Evolutionary conservation across 345 rosid genomes (phyloP).

Genomic region (Gossypium longicalyx): DNA sequence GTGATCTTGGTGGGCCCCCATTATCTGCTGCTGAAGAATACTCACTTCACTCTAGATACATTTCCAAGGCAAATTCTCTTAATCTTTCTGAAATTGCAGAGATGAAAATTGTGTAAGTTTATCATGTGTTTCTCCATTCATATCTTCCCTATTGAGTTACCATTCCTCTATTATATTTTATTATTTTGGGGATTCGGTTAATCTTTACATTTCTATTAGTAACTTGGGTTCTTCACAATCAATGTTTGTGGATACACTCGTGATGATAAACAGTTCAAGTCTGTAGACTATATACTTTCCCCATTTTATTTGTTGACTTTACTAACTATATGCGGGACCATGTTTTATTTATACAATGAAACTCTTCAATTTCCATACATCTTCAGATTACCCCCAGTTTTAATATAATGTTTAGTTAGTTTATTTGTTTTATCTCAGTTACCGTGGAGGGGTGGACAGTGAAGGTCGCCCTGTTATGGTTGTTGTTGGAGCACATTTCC

Average conservation of each 20-base stretch:
- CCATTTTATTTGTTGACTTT: neutral
- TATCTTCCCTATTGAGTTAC: neutral
- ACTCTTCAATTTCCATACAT: neutral
- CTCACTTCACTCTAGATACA: conserved; percentile 90
- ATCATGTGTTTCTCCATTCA: neutral
- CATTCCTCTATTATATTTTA: neutral
- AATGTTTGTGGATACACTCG: neutral
- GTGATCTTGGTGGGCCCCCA: conserved; percentile 77
- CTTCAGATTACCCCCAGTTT: conserved; percentile 15
- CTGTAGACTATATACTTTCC: neutral
- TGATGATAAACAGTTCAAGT: neutral
- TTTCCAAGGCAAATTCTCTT: conserved; percentile 85
- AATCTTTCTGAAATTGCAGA: conserved; percentile 95
- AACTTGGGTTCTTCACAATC: neutral
- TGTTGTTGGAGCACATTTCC: conserved; percentile 94
- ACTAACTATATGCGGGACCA: neutral
- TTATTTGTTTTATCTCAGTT: conserved; percentile 46
- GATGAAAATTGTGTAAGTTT: conserved; percentile 90
- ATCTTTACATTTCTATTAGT: neutral
- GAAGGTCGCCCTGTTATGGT: conserved; percentile 96
- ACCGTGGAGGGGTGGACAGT: conserved; percentile 93
- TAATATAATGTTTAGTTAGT: conserved; percentile 14
- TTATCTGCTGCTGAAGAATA: conserved; percentile 87
- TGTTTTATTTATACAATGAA: neutral
- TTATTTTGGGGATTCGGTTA: neutral